Evolutionary conservation across 2,329 filamentous ascomycete genomes (phyloP), one percentile per base, ranked within the genome.

Genomic region (Ophiostoma quercus): DNA sequence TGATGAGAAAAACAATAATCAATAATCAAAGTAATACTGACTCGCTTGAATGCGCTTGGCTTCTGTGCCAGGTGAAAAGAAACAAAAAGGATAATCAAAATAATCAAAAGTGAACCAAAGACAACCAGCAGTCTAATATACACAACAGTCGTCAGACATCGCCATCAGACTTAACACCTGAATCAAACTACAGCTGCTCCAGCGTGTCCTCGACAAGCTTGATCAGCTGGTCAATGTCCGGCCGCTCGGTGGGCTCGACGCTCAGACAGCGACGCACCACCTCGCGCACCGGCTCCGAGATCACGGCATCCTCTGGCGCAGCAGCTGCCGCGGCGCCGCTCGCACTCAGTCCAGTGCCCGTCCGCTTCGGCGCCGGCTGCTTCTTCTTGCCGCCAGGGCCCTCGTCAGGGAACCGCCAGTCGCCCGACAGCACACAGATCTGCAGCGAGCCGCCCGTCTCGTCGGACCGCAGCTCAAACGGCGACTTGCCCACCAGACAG

Each of bases 331-430:
- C 75, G 2, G 74, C 74, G 1, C 75, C 75, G 3, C 74, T 73
- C 6, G 73, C 73, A 16, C 73, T 71, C 73, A 77, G 76, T 39
- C 78, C 77, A n/a, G 77, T 71, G 67, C 65, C 65, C 7, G 70
- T 65, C 41, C 73, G 72, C 57, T 82, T 68, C 80, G 80, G 76
- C 80, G 41, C n/a, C 8, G 68, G 70, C 47, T 63, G 34, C 39
- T 66, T 60, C 12, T 37, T 66, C 32, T 80, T 78, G 54, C 86
- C 86, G 62, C 84, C 84, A 3, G 86, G 85, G 0, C 89, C 89
- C 71, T 97, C 94, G 75, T 97, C 94, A 0, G 95, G 95, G 79
- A 98, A 99, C 68, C 93, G 86, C 94, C 95, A 99, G 80, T 98
- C 94, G 54, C 94, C 95, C 71, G 93, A 92, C 19, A 97, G 82